phyloP scores from a whole-genome alignment of 1,139 yeast genomes.

The Sugiyamaella grinbergsii region DNA sequence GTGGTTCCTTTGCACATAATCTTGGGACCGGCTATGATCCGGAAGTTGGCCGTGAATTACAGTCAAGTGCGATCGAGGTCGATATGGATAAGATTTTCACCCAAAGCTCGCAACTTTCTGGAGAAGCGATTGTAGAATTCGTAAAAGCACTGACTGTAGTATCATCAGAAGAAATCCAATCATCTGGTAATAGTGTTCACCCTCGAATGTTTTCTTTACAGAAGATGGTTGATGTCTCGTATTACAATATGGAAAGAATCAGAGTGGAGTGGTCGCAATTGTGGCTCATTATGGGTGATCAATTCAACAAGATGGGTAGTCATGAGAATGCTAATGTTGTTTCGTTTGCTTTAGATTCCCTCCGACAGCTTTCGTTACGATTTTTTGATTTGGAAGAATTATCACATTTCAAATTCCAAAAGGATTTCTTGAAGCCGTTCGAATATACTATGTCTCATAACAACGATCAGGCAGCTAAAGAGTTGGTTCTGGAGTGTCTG shows the following conservation, averaged over 20 bases:
- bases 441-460: constrained; percentile 75
- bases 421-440: constrained; percentile 90
- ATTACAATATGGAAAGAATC: constrained; percentile 95
- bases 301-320: constrained; percentile 84
- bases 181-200: constrained; percentile 78
- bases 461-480: constrained; percentile 70
- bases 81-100: constrained; percentile 86
- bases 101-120: constrained; percentile 75
- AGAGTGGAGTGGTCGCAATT: constrained; percentile 95
- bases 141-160: constrained; percentile 86
- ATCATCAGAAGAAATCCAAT: constrained; percentile 86
- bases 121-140: constrained; percentile 83
- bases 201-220: constrained; percentile 93
- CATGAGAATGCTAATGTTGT: constrained; percentile 75
- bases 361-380: constrained; percentile 88
- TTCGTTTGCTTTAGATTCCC: constrained; percentile 88
- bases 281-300: constrained; percentile 92
- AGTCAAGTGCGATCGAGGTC: constrained; percentile 77
- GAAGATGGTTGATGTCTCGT: constrained; percentile 95
- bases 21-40: constrained; percentile 42
- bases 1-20: constrained; percentile 15
- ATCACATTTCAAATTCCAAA: constrained; percentile 93
- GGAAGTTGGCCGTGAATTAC: constrained; percentile 61
- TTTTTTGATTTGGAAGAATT: constrained; percentile 92
- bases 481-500: constrained; percentile 87